A percentile compares a stretch with the other conserved stretches of the same genome.
Conservation (phyloP, 1,139 yeast genomes). For the Candida freyschussii region DNA sequence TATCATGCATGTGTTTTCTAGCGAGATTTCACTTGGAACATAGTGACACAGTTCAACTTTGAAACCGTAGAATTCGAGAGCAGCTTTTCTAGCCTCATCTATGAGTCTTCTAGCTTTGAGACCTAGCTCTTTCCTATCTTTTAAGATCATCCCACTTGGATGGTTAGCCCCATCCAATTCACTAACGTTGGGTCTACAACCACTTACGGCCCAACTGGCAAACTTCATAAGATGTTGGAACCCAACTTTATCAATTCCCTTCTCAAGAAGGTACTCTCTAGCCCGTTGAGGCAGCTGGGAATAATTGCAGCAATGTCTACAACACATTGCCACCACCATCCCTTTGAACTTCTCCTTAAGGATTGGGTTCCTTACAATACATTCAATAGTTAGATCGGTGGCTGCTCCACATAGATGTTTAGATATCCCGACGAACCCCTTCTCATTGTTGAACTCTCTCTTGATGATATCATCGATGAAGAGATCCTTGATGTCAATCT, state of each 20-base stretch:
- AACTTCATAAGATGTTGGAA: conserved; percentile 56
- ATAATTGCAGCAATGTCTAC: conserved; percentile 72
- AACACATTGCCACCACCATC: conserved; percentile 84
- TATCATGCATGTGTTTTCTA: conserved; percentile 67
- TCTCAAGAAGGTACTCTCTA: conserved; percentile 22
- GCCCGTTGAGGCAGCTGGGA: conserved; percentile 15
- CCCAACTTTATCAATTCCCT: conserved; percentile 32
- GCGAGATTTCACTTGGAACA: conserved; percentile 50
- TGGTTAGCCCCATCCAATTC: conserved; percentile 37
- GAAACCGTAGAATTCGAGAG: conserved; percentile 34
- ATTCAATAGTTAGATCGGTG: conserved; percentile 75
- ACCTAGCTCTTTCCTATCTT: conserved; percentile 56
- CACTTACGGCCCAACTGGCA: conserved; percentile 88
- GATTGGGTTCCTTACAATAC: conserved; percentile 45
- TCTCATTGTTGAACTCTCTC: conserved; percentile 23
- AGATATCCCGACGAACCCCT: conserved; percentile 56
- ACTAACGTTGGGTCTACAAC: conserved; percentile 39
- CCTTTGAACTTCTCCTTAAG: conserved; percentile 39
- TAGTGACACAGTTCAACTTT: conserved; percentile 53
- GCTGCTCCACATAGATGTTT: conserved; percentile 94
- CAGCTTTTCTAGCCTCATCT: conserved; percentile 58
- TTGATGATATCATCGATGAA: conserved; percentile 44
- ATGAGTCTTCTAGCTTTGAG: conserved; percentile 62
- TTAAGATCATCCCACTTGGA: conserved; percentile 37
- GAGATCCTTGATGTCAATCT: conserved; percentile 78